Base-by-base conservation (phyloP, 1,284 basidiomycete species). In the Naganishia sp. region DNA sequence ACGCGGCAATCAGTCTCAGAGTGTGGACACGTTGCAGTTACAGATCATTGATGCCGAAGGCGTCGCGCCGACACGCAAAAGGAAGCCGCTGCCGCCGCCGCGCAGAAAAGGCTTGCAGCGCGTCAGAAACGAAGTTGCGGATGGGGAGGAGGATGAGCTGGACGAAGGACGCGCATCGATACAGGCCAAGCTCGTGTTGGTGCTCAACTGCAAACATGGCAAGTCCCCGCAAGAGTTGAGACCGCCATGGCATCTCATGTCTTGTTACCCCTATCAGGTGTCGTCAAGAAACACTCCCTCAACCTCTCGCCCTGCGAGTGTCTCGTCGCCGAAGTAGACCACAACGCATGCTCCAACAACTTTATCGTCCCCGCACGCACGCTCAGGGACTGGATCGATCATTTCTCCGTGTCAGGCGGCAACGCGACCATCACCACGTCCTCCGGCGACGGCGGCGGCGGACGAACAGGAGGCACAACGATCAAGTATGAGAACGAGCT, bases 161-260 rank as follows among this genome's bases (percentile, higher is more conserved):
- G 67, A 71, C 23, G 70, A 70, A 23, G 70, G 72, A 11, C 72
- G 72, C 47, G 55, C 66, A 28, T 62, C 62, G 55, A 67, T 51
- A 18, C 70, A 72, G 45, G 70, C 74, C 4, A 70, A 66, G 21
- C 60, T 78, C 42, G 66, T 75, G 18, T 71, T 80, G 58, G 75
- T 76, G 60, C 70, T 80, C 9, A 71, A 78, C 18, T 79, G 78
- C 70, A 75, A 76, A 63, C 75, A 80, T 60, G 78, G 79, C 76
- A 56, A 66, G 75, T 68, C 56, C 9, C 9, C 11, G 28, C 28
- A 28, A 28, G 45, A 23, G 18, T 50, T 7, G 10, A 53, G 1
- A n/a, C 18, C 15, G 9, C n/a, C 42, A 35, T 13, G 10, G 13
- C 32, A 17, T 57, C 64, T 65, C 51, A 61, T 64, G 42, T 45